A percentile compares a stretch with the other conserved stretches of the same genome.
Evolutionary conservation across 164 flowering plant genomes (phyloP).

Genomic region (Cinnamomum chago): DNA sequence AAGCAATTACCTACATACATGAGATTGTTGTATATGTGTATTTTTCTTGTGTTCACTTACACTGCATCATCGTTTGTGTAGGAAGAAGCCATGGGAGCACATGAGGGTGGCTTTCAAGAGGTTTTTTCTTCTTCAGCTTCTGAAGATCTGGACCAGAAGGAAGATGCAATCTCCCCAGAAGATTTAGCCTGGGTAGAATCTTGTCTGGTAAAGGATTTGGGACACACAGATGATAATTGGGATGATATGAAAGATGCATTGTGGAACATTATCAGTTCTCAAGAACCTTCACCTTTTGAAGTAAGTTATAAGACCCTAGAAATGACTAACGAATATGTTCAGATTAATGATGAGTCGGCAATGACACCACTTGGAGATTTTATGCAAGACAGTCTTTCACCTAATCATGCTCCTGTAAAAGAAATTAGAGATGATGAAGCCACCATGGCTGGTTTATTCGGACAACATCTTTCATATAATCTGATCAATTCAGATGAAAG

Average conservation of each 20-base stretch:
- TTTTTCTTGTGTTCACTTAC: not conserved
- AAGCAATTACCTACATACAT: not conserved
- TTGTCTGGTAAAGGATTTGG: slow-evolving; percentile 46
- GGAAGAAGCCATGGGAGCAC: not conserved
- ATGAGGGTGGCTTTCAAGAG: not conserved
- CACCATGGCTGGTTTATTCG: not conserved
- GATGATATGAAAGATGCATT: slow-evolving; percentile 48
- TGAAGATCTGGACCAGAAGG: slow-evolving; percentile 17
- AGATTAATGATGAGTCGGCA: slow-evolving; percentile 4
- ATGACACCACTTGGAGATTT: slow-evolving; percentile 1
- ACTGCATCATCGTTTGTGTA: not conserved
- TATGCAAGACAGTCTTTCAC: slow-evolving; percentile 23
- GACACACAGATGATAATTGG: slow-evolving; percentile 33
- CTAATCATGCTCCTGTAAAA: not conserved
- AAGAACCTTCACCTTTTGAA: slow-evolving; percentile 20
- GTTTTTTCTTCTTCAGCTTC: slow-evolving; percentile 14
- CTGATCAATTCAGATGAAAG: slow-evolving; percentile 2
- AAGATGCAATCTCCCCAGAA: slow-evolving; percentile 38
- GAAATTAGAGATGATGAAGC: slow-evolving; percentile 11
- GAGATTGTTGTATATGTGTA: not conserved
- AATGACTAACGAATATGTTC: slow-evolving; percentile 9
- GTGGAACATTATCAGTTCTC: slow-evolving; percentile 29
- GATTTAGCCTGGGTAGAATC: slow-evolving; percentile 74
- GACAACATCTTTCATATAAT: slow-evolving; percentile 21
- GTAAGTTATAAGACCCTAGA: not conserved